These are phyloP conservation scores for Fomitopsis pinicola DNA, from an alignment of 1,284 basidiomycete genomes.

Conservation along the genomic window DNA sequence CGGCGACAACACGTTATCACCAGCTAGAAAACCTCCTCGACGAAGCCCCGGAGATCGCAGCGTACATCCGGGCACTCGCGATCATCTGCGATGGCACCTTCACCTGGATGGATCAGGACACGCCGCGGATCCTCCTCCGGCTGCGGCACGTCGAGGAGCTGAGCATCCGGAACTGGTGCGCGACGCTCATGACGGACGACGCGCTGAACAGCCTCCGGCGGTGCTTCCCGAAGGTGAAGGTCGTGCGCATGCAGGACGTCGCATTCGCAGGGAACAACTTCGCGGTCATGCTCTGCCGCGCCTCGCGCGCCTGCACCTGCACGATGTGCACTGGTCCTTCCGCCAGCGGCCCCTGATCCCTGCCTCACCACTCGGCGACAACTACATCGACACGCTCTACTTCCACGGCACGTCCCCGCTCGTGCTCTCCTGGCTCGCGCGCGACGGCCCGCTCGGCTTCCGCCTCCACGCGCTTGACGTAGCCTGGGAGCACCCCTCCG, in stretches of 20 bases:
- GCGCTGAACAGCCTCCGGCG: neutral
- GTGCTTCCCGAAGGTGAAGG: constrained; percentile 3
- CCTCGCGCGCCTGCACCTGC: constrained; percentile 1
- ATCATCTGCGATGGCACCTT: constrained; percentile 2
- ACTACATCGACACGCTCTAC: neutral
- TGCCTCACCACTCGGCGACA: neutral
- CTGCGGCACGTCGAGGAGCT: constrained; percentile 4
- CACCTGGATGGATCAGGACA: constrained; percentile 5
- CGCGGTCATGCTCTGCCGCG: constrained; percentile 1
- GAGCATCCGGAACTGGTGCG: constrained; percentile 2
- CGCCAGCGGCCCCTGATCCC: neutral
- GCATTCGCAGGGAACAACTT: constrained; percentile 3
- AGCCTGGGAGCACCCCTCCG: constrained; percentile 1
- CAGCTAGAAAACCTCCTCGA: constrained; percentile 4
- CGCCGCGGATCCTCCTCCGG: constrained; percentile 2
- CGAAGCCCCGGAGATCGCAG: constrained; percentile 1
- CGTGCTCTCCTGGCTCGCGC: constrained; percentile 3
- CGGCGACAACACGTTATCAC: neutral
- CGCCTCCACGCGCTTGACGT: neutral
- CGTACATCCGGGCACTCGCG: constrained; percentile 3
- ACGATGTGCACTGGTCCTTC: constrained; percentile 1
- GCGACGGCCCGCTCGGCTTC: neutral
- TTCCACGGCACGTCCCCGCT: neutral
- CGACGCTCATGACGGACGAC: constrained; percentile 2
- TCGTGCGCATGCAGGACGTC: constrained; percentile 1